These are phyloP conservation scores for Ceratobasidium sp. DNA, from an alignment of 1,284 basidiomycete genomes.

Conservation along the genomic window DNA sequence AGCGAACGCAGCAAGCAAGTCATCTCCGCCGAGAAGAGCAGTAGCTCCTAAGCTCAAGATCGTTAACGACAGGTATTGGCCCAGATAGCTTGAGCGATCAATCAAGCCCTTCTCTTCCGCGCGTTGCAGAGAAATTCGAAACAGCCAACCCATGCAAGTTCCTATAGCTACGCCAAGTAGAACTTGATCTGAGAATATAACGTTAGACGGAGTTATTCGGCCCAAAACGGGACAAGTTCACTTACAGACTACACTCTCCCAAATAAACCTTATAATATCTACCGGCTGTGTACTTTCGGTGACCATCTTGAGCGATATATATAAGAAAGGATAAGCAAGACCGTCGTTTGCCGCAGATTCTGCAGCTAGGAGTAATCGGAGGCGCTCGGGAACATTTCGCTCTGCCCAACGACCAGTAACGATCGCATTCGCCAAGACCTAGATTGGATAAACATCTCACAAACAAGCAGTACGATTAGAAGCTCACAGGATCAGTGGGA, in stretches of 20 bases:
- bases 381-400: conserved; percentile 83
- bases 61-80: conserved; percentile 81
- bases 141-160: conserved; percentile 67
- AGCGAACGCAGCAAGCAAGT: conserved; percentile 89
- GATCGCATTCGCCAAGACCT: conserved; percentile 57
- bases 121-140: conserved; percentile 67
- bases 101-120: conserved; percentile 51
- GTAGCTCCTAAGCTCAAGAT: conserved; percentile 82
- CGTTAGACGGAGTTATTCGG: not conserved
- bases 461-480: conserved; percentile 65
- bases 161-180: conserved; percentile 82
- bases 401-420: conserved; percentile 87
- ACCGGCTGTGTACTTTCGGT: not conserved
- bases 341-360: conserved; percentile 91
- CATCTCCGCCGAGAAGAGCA: conserved; percentile 81
- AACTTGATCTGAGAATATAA: conserved; percentile 78
- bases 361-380: conserved; percentile 82
- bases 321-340: conserved; percentile 89
- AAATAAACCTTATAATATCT: not conserved
- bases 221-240: not conserved
- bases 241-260: conserved; percentile 4
- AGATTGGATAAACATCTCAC: conserved; percentile 24
- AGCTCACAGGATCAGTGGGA: conserved; percentile 88
- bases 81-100: conserved; percentile 18
- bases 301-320: conserved; percentile 8